Conservation (phyloP, 148 eudicot species). For the Vaccinium corymbosum region DNA sequence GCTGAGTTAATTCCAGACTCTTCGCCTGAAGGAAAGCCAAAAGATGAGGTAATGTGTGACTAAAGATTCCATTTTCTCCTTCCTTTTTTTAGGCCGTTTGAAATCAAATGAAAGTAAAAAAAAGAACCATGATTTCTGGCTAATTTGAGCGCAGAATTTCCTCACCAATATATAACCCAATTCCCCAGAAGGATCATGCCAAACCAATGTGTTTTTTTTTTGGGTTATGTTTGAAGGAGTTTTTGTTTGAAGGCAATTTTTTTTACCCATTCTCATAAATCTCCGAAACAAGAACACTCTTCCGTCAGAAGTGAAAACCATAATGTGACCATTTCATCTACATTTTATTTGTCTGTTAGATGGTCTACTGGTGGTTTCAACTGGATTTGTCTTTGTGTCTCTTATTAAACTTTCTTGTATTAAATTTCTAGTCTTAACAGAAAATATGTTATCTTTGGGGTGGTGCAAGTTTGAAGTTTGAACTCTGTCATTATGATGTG, state of each 20-base stretch:
- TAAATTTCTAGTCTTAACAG: background rate
- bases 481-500: background rate
- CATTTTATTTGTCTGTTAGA: background rate
- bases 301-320: background rate
- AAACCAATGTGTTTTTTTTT: background rate
- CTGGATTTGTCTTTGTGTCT: background rate
- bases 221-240: background rate
- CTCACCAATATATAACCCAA: background rate
- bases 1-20: slow-evolving; percentile 75
- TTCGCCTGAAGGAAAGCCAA: slow-evolving; percentile 94
- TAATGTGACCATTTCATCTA: background rate
- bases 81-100: background rate
- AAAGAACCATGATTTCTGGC: background rate
- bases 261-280: background rate
- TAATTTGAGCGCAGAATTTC: background rate
- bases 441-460: background rate
- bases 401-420: background rate
- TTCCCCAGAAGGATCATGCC: background rate
- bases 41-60: slow-evolving; percentile 58
- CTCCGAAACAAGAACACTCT: background rate
- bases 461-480: slow-evolving; percentile 5
- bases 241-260: background rate
- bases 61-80: background rate
- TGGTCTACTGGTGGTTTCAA: background rate
- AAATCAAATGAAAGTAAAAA: background rate